Conservation (phyloP, 495 filamentous ascomycete genomes). For the Penicillium samsonianum region DNA sequence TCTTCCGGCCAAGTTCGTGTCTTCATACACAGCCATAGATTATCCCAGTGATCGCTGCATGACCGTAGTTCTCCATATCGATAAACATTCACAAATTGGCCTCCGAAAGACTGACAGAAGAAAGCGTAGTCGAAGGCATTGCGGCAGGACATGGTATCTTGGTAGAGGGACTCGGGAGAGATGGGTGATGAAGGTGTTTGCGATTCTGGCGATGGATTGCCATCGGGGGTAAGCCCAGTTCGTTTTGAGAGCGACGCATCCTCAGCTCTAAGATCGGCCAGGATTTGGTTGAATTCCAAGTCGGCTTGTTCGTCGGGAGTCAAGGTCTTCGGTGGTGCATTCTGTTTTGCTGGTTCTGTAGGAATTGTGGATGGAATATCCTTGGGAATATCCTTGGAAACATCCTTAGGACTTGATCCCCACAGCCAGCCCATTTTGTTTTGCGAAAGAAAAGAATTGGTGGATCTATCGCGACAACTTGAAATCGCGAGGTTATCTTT, state of each 20-base stretch:
- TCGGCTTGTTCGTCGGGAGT: conserved; percentile 62
- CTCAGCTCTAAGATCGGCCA: conserved; percentile 51
- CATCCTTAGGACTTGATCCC: conserved; percentile 39
- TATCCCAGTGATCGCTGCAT: conserved; percentile 79
- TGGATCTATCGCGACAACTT: neutral
- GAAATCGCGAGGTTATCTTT: conserved; percentile 13
- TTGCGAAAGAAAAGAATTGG: neutral
- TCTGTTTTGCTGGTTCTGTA: conserved; percentile 16
- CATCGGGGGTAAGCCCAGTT: conserved; percentile 19
- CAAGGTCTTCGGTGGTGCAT: conserved; percentile 40
- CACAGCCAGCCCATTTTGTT: conserved; percentile 55
- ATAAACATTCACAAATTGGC: conserved; percentile 86
- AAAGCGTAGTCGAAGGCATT: conserved; percentile 89
- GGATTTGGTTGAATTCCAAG: conserved; percentile 59
- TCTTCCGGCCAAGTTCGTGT: conserved; percentile 51
- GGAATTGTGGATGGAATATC: conserved; percentile 23
- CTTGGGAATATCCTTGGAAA: conserved; percentile 20
- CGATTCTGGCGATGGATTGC: conserved; percentile 12
- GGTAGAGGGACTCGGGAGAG: conserved; percentile 65
- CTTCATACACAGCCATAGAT: conserved; percentile 97
- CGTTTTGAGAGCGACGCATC: conserved; percentile 25
- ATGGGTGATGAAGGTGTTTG: conserved; percentile 40
- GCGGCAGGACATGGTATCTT: conserved; percentile 83
- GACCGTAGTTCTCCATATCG: conserved; percentile 71
- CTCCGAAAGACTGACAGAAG: conserved; percentile 91